Percentiles rank a stretch among this genome's conserved stretches.
These are phyloP conservation scores for Xylariaceae sp. DNA, from an alignment of 2,329 filamentous ascomycete species.

Conservation along the genomic window DNA sequence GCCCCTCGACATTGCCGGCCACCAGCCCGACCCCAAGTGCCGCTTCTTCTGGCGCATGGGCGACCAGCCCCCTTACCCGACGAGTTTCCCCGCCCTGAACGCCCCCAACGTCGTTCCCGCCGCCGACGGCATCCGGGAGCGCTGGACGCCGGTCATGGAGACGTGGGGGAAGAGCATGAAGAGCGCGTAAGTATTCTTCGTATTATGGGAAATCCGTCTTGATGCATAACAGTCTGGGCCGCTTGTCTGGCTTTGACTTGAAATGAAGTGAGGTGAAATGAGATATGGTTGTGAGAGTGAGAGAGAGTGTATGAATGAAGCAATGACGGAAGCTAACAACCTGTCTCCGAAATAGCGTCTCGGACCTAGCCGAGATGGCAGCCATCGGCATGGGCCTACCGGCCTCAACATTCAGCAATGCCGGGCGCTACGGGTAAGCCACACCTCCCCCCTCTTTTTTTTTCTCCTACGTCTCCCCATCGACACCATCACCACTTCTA, in stretches of 20 bases:
- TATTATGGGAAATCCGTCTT: not conserved
- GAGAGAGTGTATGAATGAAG: not conserved
- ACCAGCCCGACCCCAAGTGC: slow-evolving; percentile 63
- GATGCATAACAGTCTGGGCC: not conserved
- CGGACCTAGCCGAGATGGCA: slow-evolving; percentile 60
- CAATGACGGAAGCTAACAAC: not conserved
- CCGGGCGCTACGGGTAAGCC: slow-evolving; percentile 58
- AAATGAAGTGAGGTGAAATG: not conserved
- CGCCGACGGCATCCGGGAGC: slow-evolving; percentile 49
- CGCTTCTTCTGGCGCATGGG: slow-evolving; percentile 66
- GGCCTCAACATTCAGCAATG: slow-evolving; percentile 55
- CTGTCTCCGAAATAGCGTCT: slow-evolving; percentile 43
- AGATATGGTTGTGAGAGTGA: not conserved
- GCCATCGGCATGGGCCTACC: slow-evolving; percentile 59
- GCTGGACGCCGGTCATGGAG: slow-evolving; percentile 59
- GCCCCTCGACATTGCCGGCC: slow-evolving; percentile 59
- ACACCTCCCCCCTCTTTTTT: no score
- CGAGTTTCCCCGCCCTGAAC: slow-evolving; percentile 58
- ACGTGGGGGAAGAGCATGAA: slow-evolving; percentile 64
- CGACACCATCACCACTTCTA: no score
- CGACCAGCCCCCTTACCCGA: slow-evolving; percentile 56
- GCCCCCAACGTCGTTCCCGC: slow-evolving; percentile 57
- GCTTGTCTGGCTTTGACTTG: not conserved
- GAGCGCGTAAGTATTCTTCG: slow-evolving; percentile 50
- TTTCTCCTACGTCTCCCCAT: no score